Conservation (phyloP, 441 rosid species). For the Oxalis stricta region DNA sequence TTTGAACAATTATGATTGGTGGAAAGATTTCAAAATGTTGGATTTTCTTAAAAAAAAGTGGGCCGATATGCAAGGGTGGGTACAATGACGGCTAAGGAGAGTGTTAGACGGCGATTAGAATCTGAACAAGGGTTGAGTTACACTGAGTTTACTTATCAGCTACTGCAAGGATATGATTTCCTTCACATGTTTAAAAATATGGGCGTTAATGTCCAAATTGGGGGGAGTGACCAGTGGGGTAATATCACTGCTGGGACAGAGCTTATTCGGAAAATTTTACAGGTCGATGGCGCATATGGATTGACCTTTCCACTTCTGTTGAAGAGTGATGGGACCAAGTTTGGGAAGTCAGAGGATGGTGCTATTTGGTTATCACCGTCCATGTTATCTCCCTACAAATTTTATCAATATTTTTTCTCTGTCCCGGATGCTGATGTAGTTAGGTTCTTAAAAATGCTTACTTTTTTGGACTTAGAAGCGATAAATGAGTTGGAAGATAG, state of each 20-base stretch:
- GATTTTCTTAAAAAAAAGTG: conserved; percentile 69
- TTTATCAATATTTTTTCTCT: conserved; percentile 88
- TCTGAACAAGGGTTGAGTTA: conserved; percentile 92
- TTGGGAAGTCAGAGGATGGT: conserved; percentile 94
- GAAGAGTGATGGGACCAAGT: conserved; percentile 84
- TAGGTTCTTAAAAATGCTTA: conserved; percentile 61
- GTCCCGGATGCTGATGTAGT: conserved; percentile 75
- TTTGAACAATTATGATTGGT: conserved; percentile 88
- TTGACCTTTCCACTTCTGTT: conserved; percentile 79
- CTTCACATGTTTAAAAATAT: conserved; percentile 47
- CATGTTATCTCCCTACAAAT: conserved; percentile 72
- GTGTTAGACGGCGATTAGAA: conserved; percentile 83
- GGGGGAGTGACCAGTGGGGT: conserved; percentile 99
- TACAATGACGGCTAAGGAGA: conserved; percentile 74
- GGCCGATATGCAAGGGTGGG: conserved; percentile 83
- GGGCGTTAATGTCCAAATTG: conserved; percentile 82
- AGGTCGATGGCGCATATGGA: conserved; percentile 60
- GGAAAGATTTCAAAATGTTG: conserved; percentile 66
- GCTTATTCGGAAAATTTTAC: conserved; percentile 62
- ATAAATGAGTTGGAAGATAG: conserved; percentile 47
- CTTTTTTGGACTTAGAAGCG: conserved; percentile 60
- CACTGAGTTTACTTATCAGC: conserved; percentile 82
- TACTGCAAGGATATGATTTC: conserved; percentile 83
- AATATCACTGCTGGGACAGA: conserved; percentile 92
- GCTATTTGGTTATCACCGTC: conserved; percentile 84